Evolutionary conservation across 2,329 filamentous ascomycete genomes (phyloP), one percentile per base, ranked within the genome.

Genomic region (Teratosphaeria viscida): DNA sequence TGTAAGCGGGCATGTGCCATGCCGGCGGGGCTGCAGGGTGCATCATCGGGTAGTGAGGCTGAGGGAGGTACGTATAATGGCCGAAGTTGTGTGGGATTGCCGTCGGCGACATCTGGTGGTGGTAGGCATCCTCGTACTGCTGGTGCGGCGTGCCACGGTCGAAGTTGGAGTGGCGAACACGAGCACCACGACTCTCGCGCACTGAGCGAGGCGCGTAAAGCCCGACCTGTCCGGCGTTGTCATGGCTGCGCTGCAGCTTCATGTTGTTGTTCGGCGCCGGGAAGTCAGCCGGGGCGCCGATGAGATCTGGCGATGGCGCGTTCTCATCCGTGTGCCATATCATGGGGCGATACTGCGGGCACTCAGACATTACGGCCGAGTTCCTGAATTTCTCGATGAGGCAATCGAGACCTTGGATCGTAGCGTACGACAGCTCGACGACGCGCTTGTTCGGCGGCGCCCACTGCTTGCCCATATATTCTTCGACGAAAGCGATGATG

Each of bases 341-440:
- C 80, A 95, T 95, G 0, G 94, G 94, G 0, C 90, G 86, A 68
- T 90, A 95, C 57, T 87, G 85, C 0, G 84, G 79, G 11, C 85
- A 83, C 74, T 97, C 92, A 0, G 92, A 79, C 90, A 97, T 96
- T 34, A 99, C 91, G 0, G 90, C 92, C 47, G 90, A 96, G 77
- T 99, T 99, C 39, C 94, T 86, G 70, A 99, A 99, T 71, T 97
- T 96, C 72, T 95, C 89, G 6, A 96, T 84, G 0, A 97, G 80
- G 64, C 90, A 92, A 70, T 96, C 91, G 63, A 88, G 87, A 54
- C 94, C 94, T 77, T 99, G 94, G 61, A 96, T 92, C 12, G 92
- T 96, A n/a, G 94, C 94, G 73, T 97, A 99, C 0, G 92, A 96
- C 53, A 97, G 85, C 72, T 95, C 90, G 0, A 90, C 89, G 55